Conservation (phyloP, 176 grass and related monocot species). For the Eleusine coracana region DNA sequence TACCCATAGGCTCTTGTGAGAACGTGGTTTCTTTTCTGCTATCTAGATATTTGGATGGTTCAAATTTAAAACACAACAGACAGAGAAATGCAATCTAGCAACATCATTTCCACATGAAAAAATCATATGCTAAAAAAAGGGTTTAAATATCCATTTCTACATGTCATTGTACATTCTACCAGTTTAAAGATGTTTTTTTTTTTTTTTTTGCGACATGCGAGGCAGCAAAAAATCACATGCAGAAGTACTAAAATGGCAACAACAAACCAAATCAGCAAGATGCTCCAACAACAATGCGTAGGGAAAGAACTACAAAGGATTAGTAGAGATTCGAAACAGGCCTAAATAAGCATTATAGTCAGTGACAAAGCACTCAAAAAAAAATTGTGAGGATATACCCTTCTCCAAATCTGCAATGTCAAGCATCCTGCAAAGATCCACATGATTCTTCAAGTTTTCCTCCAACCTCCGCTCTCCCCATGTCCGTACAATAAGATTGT, state of each 20-base stretch:
- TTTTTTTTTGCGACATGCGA: not conserved
- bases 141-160: not conserved
- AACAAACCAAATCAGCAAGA: not conserved
- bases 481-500: constrained; percentile 73
- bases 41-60: not conserved
- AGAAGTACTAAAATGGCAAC: not conserved
- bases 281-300: not conserved
- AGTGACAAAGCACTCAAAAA: not conserved
- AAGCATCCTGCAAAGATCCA: constrained; percentile 83
- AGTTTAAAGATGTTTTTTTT: not conserved
- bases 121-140: not conserved
- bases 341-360: not conserved
- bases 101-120: not conserved
- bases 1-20: too few species aligned
- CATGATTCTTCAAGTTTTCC: constrained; percentile 81
- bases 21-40: not conserved
- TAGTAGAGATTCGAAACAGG: not conserved
- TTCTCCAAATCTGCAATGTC: constrained; percentile 79
- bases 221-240: not conserved
- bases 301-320: not conserved
- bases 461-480: constrained; percentile 74
- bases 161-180: not conserved
- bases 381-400: constrained; percentile 47
- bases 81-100: not conserved
- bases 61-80: not conserved